phyloP scores from a whole-genome alignment of 768 basidiomycete genomes.

The Epithele typhae region DNA sequence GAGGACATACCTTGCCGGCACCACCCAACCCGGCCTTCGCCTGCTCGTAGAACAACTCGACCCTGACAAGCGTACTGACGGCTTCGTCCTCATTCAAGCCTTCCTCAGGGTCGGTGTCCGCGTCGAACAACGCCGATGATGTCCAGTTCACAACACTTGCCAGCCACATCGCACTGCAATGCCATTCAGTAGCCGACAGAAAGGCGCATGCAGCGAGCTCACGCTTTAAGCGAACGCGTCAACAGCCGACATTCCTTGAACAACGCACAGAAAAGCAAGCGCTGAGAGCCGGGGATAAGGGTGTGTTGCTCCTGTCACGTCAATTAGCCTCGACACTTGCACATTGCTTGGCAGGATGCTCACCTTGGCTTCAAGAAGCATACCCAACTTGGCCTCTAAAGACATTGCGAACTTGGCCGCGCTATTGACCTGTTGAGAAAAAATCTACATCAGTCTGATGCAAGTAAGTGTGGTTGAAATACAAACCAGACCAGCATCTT shows the following conservation, averaged over 20 bases:
- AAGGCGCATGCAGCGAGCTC: slow-evolving; percentile 16
- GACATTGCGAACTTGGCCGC: slow-evolving; percentile 38
- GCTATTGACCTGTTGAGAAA: slow-evolving; percentile 1
- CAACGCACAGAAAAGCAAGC: slow-evolving; percentile 55
- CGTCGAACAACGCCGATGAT: slow-evolving; percentile 28
- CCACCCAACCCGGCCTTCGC: slow-evolving; percentile 44
- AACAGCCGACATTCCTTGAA: slow-evolving; percentile 62
- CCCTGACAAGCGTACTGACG: slow-evolving; percentile 34
- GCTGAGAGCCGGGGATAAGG: slow-evolving; percentile 50
- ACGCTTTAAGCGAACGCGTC: slow-evolving; percentile 63
- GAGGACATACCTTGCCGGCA: slow-evolving; percentile 41
- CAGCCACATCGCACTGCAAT: slow-evolving; percentile 22
- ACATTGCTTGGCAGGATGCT: no score
- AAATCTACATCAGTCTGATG: no score
- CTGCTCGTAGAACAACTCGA: slow-evolving; percentile 48
- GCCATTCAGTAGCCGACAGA: background rate
- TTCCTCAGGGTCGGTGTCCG: slow-evolving; percentile 30
- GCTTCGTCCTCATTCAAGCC: slow-evolving; percentile 32
- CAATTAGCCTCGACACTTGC: no score
- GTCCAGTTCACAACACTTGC: slow-evolving; percentile 26
- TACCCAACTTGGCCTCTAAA: slow-evolving; percentile 53
- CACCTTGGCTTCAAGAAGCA: slow-evolving; percentile 58
- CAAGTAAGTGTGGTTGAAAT: no score
- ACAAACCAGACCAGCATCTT: slow-evolving; percentile 26
- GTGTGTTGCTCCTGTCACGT: slow-evolving; percentile 47